These are phyloP conservation scores for Quercus parvula DNA, from an alignment of 306 rosid species.

Conservation along the genomic window DNA sequence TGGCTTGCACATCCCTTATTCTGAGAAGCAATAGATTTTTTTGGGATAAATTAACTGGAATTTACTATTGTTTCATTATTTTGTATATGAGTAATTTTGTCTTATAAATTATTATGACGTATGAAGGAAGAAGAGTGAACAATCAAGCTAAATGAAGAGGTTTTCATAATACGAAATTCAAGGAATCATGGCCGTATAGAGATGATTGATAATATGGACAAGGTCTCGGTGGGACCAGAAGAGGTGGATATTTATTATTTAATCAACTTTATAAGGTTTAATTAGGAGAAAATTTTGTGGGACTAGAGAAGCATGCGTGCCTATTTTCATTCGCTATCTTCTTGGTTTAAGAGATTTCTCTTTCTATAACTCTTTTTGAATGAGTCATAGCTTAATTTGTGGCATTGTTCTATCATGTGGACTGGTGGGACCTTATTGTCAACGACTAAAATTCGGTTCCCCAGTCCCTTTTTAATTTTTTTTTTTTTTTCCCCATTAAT, in stretches of 20 bases:
- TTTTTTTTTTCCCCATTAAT: background rate
- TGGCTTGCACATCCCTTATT: no score
- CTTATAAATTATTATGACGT: no score
- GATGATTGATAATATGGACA: background rate
- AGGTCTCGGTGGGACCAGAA: background rate
- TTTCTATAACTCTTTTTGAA: conserved; percentile 18
- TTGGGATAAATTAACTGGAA: no score
- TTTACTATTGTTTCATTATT: no score
- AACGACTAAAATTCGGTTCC: background rate
- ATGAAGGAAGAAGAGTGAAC: no score
- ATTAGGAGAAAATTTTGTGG: no score
- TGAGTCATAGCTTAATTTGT: conserved; percentile 3
- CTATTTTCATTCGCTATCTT: conserved; percentile 20
- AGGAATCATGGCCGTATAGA: background rate
- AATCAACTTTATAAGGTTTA: background rate
- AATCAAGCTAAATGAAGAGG: background rate
- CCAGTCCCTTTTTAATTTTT: background rate
- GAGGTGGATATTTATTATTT: background rate
- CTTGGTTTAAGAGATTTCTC: conserved; percentile 20
- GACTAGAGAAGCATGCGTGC: conserved; percentile 6
- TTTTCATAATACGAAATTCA: background rate
- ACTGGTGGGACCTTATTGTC: conserved; percentile 24
- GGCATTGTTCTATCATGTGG: background rate
- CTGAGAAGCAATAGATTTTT: no score
- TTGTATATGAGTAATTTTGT: no score